These are phyloP conservation scores for Neoboletus brunneissimus DNA, from an alignment of 768 basidiomycete species.

Conservation along the genomic window DNA sequence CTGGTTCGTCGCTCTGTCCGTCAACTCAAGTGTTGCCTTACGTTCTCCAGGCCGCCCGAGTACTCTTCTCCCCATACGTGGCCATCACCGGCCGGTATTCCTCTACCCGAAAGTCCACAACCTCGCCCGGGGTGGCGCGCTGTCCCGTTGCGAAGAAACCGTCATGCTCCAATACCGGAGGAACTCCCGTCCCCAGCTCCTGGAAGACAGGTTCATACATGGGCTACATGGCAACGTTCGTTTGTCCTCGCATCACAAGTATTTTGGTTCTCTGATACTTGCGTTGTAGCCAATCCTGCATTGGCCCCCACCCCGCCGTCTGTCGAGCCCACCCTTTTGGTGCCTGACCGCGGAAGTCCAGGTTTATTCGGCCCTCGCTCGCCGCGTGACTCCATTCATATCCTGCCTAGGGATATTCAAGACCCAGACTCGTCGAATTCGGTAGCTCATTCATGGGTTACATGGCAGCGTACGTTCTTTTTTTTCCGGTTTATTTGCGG, in stretches of 20 bases:
- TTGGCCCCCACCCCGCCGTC: slow-evolving; percentile 55
- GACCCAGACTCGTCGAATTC: neutral
- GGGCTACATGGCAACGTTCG: slow-evolving; percentile 66
- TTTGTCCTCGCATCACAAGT: slow-evolving; percentile 9
- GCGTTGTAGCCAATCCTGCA: slow-evolving; percentile 49
- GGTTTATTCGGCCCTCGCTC: slow-evolving; percentile 75
- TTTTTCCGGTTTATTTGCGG: neutral
- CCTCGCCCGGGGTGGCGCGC: slow-evolving; percentile 58
- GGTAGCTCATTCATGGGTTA: neutral
- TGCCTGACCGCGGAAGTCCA: slow-evolving; percentile 52
- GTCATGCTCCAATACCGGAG: slow-evolving; percentile 33
- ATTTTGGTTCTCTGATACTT: neutral
- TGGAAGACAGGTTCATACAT: slow-evolving; percentile 39
- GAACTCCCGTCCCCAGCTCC: slow-evolving; percentile 28
- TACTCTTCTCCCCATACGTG: slow-evolving; percentile 41
- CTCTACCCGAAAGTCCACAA: slow-evolving; percentile 39
- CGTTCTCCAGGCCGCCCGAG: slow-evolving; percentile 34
- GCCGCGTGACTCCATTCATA: slow-evolving; percentile 32
- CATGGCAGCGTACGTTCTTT: neutral
- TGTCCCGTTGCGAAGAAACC: slow-evolving; percentile 33
- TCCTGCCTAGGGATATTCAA: neutral
- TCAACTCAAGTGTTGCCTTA: neutral
- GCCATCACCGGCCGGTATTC: slow-evolving; percentile 38
- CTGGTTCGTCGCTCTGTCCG: slow-evolving; percentile 45
- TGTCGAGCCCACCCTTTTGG: slow-evolving; percentile 49